phyloP scores from a whole-genome alignment of 2,329 filamentous ascomycete genomes.

The Cladophialophora exuberans region DNA sequence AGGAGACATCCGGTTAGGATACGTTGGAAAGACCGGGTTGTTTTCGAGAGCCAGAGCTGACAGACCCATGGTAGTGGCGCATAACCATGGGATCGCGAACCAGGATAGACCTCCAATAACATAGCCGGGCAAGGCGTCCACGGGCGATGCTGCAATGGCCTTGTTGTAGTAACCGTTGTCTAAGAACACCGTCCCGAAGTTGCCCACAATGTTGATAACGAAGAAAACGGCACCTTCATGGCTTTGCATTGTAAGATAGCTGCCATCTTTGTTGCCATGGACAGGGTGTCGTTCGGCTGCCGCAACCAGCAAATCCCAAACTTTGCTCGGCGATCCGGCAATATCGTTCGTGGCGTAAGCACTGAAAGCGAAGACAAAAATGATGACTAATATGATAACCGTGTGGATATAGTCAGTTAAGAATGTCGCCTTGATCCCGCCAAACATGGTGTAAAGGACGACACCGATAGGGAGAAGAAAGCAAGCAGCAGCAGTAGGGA shows the following conservation, averaged over 20 bases:
- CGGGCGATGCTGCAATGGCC: conserved; percentile 83
- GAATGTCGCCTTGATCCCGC: conserved; percentile 85
- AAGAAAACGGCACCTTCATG: conserved; percentile 85
- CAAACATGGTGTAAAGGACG: conserved; percentile 64
- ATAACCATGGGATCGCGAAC: conserved; percentile 93
- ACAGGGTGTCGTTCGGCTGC: conserved; percentile 74
- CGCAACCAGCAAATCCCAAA: conserved; percentile 76
- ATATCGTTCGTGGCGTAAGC: conserved; percentile 74
- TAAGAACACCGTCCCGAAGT: conserved; percentile 69
- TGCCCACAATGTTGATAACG: conserved; percentile 85
- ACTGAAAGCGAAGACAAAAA: conserved; percentile 82
- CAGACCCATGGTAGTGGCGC: conserved; percentile 85
- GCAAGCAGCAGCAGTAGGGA: conserved; percentile 78
- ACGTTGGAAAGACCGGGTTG: conserved; percentile 62
- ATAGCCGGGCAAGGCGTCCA: conserved; percentile 85
- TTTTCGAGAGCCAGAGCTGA: conserved; percentile 78
- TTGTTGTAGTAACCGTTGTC: conserved; percentile 79
- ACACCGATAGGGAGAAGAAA: conserved; percentile 82
- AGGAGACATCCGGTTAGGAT: conserved; percentile 67
- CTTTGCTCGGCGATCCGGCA: conserved; percentile 73
- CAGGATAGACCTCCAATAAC: conserved; percentile 83
- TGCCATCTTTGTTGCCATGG: conserved; percentile 76
- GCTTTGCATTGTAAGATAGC: conserved; percentile 84
- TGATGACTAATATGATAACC: conserved; percentile 75
- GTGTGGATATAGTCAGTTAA: conserved; percentile 87